Percentiles rank a stretch among this genome's conserved stretches.
phyloP scores from a whole-genome alignment of 2,329 filamentous ascomycete genomes.

The Xylariaceae sp. region DNA sequence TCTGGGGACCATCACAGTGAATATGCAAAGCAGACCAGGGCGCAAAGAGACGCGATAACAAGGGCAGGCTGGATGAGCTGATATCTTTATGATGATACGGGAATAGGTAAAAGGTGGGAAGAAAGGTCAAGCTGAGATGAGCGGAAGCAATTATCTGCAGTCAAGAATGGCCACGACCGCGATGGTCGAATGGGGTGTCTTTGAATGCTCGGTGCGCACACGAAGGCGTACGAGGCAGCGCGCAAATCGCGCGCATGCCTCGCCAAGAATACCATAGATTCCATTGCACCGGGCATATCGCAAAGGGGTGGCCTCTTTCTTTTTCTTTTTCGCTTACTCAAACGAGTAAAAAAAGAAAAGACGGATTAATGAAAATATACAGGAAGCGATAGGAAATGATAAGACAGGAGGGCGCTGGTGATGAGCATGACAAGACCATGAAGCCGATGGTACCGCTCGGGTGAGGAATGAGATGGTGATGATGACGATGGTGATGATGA shows the following conservation, averaged over 20 bases:
- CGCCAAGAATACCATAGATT: slow-evolving; percentile 10
- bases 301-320: background rate
- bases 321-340: background rate
- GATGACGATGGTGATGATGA: background rate
- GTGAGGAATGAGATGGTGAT: too few species aligned
- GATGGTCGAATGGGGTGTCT: slow-evolving; percentile 1
- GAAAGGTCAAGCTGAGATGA: slow-evolving; percentile 16
- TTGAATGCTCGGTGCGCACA: slow-evolving; percentile 13
- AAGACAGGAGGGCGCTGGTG: background rate
- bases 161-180: slow-evolving; percentile 3
- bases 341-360: background rate
- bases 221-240: slow-evolving; percentile 17
- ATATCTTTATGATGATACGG: background rate
- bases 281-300: background rate
- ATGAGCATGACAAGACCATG: background rate
- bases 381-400: slow-evolving; percentile 11
- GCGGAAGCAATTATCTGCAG: slow-evolving; percentile 21
- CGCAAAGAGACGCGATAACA: background rate
- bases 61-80: background rate
- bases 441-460: background rate
- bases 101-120: background rate
- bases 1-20: slow-evolving; percentile 21
- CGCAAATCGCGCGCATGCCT: slow-evolving; percentile 16
- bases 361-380: background rate
- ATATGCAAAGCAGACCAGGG: slow-evolving; percentile 11